Evolutionary conservation across 208 protist species (phyloP).

Genomic region (Trypanosoma caninum): DNA sequence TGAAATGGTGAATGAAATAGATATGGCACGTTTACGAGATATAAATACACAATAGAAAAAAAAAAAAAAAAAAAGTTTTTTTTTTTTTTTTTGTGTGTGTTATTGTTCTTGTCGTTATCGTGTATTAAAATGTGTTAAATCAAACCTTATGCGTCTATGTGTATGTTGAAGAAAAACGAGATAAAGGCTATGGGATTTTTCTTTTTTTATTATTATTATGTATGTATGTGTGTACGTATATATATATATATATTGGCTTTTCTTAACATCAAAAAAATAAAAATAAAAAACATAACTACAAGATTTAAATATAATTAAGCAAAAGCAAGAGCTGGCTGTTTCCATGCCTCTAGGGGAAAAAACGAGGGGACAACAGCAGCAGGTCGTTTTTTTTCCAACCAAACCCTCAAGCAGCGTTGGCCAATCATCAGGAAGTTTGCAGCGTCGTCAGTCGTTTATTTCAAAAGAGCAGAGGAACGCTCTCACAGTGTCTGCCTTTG

Average conservation of each 20-base stretch:
- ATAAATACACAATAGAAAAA: too few relatives aligned
- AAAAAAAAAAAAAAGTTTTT: too few relatives aligned
- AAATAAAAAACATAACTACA: neutral
- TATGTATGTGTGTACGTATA: slow-evolving; percentile 10
- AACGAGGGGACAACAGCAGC: neutral
- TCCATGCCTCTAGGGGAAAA: neutral
- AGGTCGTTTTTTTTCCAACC: neutral
- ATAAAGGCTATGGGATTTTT: too few relatives aligned
- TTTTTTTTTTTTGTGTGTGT: slow-evolving; percentile 3
- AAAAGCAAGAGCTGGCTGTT: neutral
- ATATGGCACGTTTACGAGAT: too few relatives aligned
- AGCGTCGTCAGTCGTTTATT: slow-evolving; percentile 24
- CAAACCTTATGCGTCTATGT: too few relatives aligned
- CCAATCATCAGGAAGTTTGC: neutral
- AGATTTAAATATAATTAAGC: neutral
- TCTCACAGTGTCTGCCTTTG: slow-evolving; percentile 44
- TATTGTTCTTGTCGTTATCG: neutral
- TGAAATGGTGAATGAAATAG: too few relatives aligned
- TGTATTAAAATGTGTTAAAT: neutral
- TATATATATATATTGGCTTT: neutral
- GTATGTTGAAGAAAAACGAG: too few relatives aligned
- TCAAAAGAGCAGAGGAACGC: slow-evolving; percentile 38
- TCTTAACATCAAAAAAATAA: neutral
- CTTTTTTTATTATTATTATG: slow-evolving; percentile 5
- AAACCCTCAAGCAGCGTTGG: neutral